These are phyloP conservation scores for Borovskyia barvae DNA, from an alignment of 208 protist genomes.

Conservation along the genomic window DNA sequence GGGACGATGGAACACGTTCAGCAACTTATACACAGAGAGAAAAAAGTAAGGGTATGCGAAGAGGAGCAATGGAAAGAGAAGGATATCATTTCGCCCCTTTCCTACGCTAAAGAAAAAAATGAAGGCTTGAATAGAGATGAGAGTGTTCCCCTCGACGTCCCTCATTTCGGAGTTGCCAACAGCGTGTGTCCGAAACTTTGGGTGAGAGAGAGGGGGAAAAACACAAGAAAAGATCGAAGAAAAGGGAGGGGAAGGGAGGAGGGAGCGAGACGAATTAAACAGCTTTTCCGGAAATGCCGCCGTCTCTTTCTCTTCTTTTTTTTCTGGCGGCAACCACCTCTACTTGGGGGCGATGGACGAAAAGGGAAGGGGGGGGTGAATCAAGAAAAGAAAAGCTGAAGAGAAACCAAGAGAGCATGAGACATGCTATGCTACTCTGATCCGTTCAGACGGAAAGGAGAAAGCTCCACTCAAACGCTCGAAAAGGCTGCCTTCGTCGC, in stretches of 20 bases:
- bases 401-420: too few relatives aligned
- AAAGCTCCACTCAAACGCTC: too few relatives aligned
- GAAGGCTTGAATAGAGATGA: background rate
- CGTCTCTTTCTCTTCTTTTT: too few relatives aligned
- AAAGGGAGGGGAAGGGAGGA: constrained; percentile 15
- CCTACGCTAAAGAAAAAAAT: background rate
- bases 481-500: too few relatives aligned
- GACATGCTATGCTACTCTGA: constrained; percentile 1
- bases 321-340: too few relatives aligned
- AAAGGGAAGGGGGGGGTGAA: background rate
- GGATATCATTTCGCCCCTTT: background rate
- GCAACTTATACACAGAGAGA: constrained; percentile 2
- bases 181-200: background rate
- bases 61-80: background rate
- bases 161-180: background rate
- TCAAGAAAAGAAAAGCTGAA: background rate
- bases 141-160: constrained; percentile 1
- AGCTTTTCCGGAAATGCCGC: too few relatives aligned
- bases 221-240: constrained; percentile 8
- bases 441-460: too few relatives aligned
- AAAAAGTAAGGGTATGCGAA: background rate
- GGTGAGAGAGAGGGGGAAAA: background rate
- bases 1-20: too few relatives aligned
- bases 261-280: constrained; percentile 2
- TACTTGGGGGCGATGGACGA: background rate